Base-by-base conservation (phyloP, 768 basidiomycete species). In the Heimioporus sp. region DNA sequence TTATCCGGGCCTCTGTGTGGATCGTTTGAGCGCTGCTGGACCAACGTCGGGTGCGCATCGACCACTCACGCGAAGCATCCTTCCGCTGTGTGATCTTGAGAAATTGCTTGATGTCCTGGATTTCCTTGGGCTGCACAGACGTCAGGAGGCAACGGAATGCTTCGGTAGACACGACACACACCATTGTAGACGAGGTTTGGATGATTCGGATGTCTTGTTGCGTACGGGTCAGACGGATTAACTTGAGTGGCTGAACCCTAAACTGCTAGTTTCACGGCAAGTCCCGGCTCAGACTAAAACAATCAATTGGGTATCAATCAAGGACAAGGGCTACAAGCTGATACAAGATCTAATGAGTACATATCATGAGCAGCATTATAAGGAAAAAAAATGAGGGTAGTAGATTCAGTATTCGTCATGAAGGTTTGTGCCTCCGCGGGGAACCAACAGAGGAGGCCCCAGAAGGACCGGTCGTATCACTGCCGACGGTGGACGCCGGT, bases 31-130 rank as follows among this genome's bases (percentile, higher is more conserved):
- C 4, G 45, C n/a, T 19, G 24, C 17, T 53, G n/a, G n/a, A n/a
- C 32, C 24, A 9, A 17, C 17, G 11, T 4, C 31, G n/a, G 17
- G 34, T 10, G 3, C 16, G n/a, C 13, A 16, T 15, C 21, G 10
- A 39, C 36, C 36, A 87, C 95, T 73, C 68, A 97, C 96, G 85
- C 54, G 83, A 84, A 60, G 97, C 97, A 83, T 97, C 96, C 83
- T 93, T 96, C 78, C 96, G 86, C 79, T 87, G 86, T 50, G 95
- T 87, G 72, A 96, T 92, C 78, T 93, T 88, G 73, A 98, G 90
- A 80, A 98, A 98, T 74, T 91, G 81, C 80, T 98, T 99, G 82
- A 98, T 98, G 75, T 98, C 95, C 65, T 82, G 80, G 78, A 99
- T 86, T 85, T 98, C 91, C 78, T 97, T 94, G 55, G 96, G 94